These are phyloP conservation scores for Capsicum pubescens DNA, from an alignment of 257 asterid genomes.

Conservation along the genomic window DNA sequence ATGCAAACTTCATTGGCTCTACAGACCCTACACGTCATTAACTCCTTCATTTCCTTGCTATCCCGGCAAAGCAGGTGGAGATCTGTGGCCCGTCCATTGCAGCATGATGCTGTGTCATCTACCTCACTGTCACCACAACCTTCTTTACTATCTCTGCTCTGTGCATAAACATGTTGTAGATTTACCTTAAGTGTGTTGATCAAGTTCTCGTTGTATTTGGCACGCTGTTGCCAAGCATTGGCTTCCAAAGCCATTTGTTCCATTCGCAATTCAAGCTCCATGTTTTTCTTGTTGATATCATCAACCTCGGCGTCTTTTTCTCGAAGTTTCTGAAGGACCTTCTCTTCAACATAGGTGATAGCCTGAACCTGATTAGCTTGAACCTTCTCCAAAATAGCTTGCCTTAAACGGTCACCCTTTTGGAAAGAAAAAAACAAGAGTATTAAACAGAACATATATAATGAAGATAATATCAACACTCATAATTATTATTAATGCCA, in stretches of 20 bases:
- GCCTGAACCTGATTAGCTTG: slow-evolving; percentile 85
- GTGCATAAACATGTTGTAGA: slow-evolving; percentile 78
- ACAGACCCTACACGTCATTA: slow-evolving; percentile 88
- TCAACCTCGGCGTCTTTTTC: slow-evolving; percentile 83
- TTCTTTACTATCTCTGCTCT: slow-evolving; percentile 85
- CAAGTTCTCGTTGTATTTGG: slow-evolving; percentile 76
- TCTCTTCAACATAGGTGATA: slow-evolving; percentile 78
- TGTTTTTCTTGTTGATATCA: slow-evolving; percentile 73
- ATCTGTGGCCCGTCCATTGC: slow-evolving; percentile 61
- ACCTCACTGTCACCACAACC: slow-evolving; percentile 98
- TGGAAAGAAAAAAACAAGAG: slow-evolving; percentile 25
- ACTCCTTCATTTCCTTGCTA: slow-evolving; percentile 55
- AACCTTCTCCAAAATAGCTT: slow-evolving; percentile 75
- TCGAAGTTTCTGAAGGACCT: slow-evolving; percentile 68
- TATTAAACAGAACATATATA: background rate
- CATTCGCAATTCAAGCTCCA: slow-evolving; percentile 72
- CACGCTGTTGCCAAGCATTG: slow-evolving; percentile 89
- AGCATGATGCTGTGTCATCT: slow-evolving; percentile 87
- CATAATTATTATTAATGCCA: background rate
- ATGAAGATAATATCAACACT: background rate
- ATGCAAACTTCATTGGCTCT: slow-evolving; percentile 73
- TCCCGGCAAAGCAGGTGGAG: slow-evolving; percentile 55
- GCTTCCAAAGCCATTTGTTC: slow-evolving; percentile 81
- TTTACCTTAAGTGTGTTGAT: slow-evolving; percentile 72
- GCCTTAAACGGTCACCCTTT: slow-evolving; percentile 84